Base-by-base conservation (phyloP, 2,329 filamentous ascomycete species). In the Xylariaceae sp. region DNA sequence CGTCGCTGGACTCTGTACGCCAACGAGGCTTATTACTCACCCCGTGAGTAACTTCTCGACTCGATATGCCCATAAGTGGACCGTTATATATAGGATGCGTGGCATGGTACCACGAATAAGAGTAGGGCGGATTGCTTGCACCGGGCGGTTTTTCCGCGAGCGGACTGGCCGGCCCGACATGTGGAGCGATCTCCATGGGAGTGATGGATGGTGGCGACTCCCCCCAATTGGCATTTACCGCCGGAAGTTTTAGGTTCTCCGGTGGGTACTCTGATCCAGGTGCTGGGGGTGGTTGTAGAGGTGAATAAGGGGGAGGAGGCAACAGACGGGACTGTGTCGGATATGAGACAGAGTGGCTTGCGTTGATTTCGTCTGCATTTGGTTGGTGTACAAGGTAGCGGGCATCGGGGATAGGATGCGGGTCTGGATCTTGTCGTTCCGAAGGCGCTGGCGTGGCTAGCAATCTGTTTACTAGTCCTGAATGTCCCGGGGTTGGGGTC, bases 361-460 rank as follows among this genome's bases (percentile, higher is more conserved):
- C 78, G 79, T 13, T 73, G 72, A 62, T 76, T 79, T 54, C 77
- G 71, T 37, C 72, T 68, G 19, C 76, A 72, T 5, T 72, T 72
- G 37, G 77, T 74, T 9, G 69, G 68, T 22, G 26, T 6, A 39
- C 18, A 4, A 41, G 32, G 26, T 40, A 26, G n/a, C 29, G 9
- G n/a, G 16, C 18, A 5, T 19, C 15, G 22, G 19, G 18, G 19
- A 22, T 30, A 19, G 47, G 47, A 34, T 16, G 26, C 1, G 12
- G 29, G 9, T 18, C 16, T 15, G 12, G 19, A 18, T 34, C 32
- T 12, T 36, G 46, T 5, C 48, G 21, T 9, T 43, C 26, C 19
- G 13, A 45, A 30, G 32, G 43, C 26, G 22, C 54, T 10, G 49
- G 51, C 5, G 59, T 56, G 10, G 39, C 37, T 19, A 49, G 36